Base-by-base conservation (phyloP, 1,284 basidiomycete genomes). In the Microstroma glucosiphilum region DNA sequence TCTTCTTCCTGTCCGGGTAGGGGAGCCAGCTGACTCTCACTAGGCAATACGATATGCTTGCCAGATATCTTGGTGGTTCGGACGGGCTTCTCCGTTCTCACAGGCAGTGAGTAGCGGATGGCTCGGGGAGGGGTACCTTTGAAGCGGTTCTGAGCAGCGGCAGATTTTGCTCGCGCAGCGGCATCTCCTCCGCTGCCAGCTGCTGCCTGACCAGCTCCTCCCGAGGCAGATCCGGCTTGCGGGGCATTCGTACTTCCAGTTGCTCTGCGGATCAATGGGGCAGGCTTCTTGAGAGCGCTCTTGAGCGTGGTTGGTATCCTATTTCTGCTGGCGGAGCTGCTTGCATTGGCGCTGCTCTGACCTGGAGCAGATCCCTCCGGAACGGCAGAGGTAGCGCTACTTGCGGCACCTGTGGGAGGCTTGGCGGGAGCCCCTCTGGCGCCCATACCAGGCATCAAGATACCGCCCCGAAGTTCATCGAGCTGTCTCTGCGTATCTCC, bases 11-110 rank as follows among this genome's bases (percentile, higher is more conserved):
- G 66, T 37, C 53, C 62, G 0, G 84, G 84, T 6, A 92, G 80
- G 0, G 91, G 89, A 62, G 87, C 88, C 0, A 92, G 90, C 80
- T 96, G 92, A 1, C 91, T 90, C 56, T 88, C 92, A 56, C 90
- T 91, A 0, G 92, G 92, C 12, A 96, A 85, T 21, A 92, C 83
- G 6, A 96, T 91, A 68, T 94, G 90, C 76, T 91, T 91, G 71
- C 93, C 91, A 0, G 88, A 89, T 0, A 89, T 92, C 82, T 96
- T 96, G 15, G 90, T 92, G 0, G 90, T 89, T 55, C 92, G 85
- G 2, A 80, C 90, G 82, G 62, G 87, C 69, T 78, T 79, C 56
- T 79, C 77, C 8, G 75, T 59, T 6, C 77, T 67, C 3, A 78
- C 76, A 3, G 77, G 77, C 15, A 79, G 66, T 46, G 76, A 77